Conservation (phyloP, 192 early-diverging fungal genomes). For the Dispira parvispora region DNA sequence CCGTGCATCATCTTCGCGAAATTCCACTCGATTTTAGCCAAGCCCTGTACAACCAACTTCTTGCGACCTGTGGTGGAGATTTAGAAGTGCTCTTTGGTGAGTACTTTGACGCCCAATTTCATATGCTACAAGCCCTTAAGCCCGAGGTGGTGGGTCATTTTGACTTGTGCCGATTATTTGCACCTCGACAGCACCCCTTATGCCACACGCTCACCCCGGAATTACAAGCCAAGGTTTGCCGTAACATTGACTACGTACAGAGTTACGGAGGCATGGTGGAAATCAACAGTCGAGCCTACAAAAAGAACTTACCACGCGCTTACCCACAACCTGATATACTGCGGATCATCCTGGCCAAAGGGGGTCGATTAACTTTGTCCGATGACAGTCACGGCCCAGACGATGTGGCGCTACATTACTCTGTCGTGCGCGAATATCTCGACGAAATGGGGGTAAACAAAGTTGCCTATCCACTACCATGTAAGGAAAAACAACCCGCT, state of each 20-base stretch:
- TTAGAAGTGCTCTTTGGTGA: slow-evolving; percentile 36
- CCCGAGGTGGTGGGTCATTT: slow-evolving; percentile 91
- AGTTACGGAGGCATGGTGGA: slow-evolving; percentile 80
- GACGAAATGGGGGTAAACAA: slow-evolving; percentile 36
- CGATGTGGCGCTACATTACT: slow-evolving; percentile 78
- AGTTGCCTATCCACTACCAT: slow-evolving; percentile 21
- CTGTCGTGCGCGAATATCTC: slow-evolving; percentile 51
- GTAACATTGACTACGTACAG: slow-evolving; percentile 72
- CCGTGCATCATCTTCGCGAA: slow-evolving; percentile 71
- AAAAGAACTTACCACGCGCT: slow-evolving; percentile 66
- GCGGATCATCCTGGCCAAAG: slow-evolving; percentile 41
- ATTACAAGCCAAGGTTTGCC: slow-evolving; percentile 34
- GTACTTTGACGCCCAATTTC: slow-evolving; percentile 84
- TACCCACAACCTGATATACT: slow-evolving; percentile 83
- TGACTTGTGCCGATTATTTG: slow-evolving; percentile 81
- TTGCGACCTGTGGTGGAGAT: slow-evolving; percentile 17
- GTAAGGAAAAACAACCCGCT: not conserved
- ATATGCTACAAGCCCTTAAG: slow-evolving; percentile 48
- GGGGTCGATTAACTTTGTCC: slow-evolving; percentile 65
- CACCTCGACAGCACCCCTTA: slow-evolving; percentile 29
- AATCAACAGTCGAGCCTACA: slow-evolving; percentile 86
- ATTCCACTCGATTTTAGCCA: slow-evolving; percentile 72
- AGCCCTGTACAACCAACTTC: slow-evolving; percentile 31
- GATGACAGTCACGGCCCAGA: slow-evolving; percentile 89
- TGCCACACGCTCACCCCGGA: slow-evolving; percentile 11